phyloP scores from a whole-genome alignment of 768 basidiomycete genomes.

The Cystoderma amianthinum region DNA sequence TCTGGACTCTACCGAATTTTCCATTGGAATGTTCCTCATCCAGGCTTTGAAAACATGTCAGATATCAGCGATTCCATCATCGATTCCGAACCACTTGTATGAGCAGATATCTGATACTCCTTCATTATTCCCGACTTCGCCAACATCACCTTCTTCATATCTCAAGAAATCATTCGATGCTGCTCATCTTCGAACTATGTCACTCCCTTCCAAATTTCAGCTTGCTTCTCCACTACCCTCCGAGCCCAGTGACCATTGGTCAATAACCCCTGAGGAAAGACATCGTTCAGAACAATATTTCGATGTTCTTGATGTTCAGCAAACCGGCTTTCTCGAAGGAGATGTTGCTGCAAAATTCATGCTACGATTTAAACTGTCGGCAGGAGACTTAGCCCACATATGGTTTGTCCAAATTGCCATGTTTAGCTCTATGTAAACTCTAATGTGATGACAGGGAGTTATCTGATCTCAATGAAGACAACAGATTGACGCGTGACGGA shows the following conservation, averaged over 20 bases:
- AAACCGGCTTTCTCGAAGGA: slow-evolving; percentile 22
- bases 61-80: slow-evolving; percentile 20
- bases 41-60: slow-evolving; percentile 26
- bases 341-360: slow-evolving; percentile 25
- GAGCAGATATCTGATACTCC: slow-evolving; percentile 16
- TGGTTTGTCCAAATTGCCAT: slow-evolving; percentile 18
- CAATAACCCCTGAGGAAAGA: slow-evolving; percentile 18
- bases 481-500: slow-evolving; percentile 25
- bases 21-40: slow-evolving; percentile 65
- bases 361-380: slow-evolving; percentile 19
- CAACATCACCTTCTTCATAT: slow-evolving; percentile 5
- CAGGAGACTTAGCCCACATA: slow-evolving; percentile 27
- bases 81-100: slow-evolving; percentile 21
- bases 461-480: slow-evolving; percentile 24
- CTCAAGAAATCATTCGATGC: slow-evolving; percentile 1
- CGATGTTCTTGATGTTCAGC: slow-evolving; percentile 18
- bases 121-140: slow-evolving; percentile 2
- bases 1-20: slow-evolving; percentile 63
- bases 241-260: slow-evolving; percentile 12
- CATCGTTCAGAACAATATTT: slow-evolving; percentile 23
- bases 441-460: slow-evolving; percentile 24
- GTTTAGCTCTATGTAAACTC: too few species aligned
- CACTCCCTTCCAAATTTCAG: slow-evolving; percentile 3
- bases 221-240: not conserved
- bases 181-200: not conserved